These are phyloP conservation scores for Trichoderma aggressivum DNA, from an alignment of 2,329 filamentous ascomycete species.

Conservation along the genomic window DNA sequence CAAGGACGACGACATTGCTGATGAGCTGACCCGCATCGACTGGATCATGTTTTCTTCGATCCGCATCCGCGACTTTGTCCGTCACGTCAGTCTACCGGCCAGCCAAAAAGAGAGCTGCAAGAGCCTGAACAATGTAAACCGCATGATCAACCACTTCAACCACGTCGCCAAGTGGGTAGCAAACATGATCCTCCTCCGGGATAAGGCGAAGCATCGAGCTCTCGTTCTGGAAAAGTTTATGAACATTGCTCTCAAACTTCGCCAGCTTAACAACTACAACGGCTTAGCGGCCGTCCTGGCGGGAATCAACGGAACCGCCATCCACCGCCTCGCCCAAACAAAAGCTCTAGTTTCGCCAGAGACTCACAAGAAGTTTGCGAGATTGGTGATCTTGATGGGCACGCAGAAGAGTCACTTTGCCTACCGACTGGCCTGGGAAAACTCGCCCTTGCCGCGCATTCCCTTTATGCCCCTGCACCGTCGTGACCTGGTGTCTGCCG, in stretches of 20 bases:
- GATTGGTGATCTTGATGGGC: constrained; percentile 87
- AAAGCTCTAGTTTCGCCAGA: constrained; percentile 68
- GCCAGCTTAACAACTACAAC: constrained; percentile 95
- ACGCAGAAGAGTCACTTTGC: constrained; percentile 89
- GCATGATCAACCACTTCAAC: constrained; percentile 92
- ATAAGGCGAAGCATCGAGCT: constrained; percentile 93
- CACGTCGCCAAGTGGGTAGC: constrained; percentile 79
- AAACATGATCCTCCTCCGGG: constrained; percentile 80
- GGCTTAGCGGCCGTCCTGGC: constrained; percentile 90
- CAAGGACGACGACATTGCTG: constrained; percentile 78
- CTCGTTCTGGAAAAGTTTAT: constrained; percentile 94
- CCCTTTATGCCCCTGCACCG: constrained; percentile 89
- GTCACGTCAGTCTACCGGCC: constrained; percentile 75
- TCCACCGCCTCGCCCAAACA: constrained; percentile 80
- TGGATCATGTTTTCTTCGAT: constrained; percentile 99
- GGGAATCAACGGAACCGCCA: constrained; percentile 82
- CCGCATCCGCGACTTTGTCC: constrained; percentile 84
- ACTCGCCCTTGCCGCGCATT: constrained; percentile 83
- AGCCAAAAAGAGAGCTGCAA: constrained; percentile 71
- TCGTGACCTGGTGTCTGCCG: constrained; percentile 84
- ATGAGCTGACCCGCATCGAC: constrained; percentile 91
- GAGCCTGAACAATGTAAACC: constrained; percentile 80
- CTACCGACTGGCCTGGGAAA: constrained; percentile 97
- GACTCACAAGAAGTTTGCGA: constrained; percentile 79
- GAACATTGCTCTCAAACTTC: constrained; percentile 79